Base-by-base conservation (phyloP, 768 basidiomycete species). In the Xerocomellus intermedius region DNA sequence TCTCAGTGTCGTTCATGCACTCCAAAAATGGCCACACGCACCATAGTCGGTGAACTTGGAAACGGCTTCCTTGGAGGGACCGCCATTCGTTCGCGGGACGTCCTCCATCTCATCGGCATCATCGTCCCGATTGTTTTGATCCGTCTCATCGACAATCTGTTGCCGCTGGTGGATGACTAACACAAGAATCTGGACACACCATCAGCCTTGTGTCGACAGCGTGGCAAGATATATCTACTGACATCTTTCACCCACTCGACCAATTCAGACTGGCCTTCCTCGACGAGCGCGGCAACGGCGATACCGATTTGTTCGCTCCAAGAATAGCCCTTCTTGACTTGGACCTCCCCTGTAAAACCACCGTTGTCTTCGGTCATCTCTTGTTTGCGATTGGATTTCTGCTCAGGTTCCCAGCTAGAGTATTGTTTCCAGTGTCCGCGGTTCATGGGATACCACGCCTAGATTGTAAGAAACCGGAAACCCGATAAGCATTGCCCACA, bases 371-470 rank as follows among this genome's bases (percentile, higher is more conserved):
- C 68, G 19, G 64, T 50, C 6, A 44, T 54, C 46, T 75, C 61
- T 13, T 28, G 62, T 50, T 50, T 66, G 70, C 46, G 76, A 73
- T 38, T 66, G 64, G 52, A 74, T 62, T 73, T 85, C 58, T 59
- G 61, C 37, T 77, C 76, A 0, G 86, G 85, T 71, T 87, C 79
- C 82, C 84, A 87, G 60, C 85, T 89, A 8, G 90, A 91, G 66
- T 80, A 89, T 63, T 84, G 82, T 72, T 94, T 93, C 89, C 93
- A 94, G 62, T 87, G 76, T 16, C 86, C 84, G 60, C 88, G 81
- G 70, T 91, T 92, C 77, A 91, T 95, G 14, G 92, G 92, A 76
- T 89, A 94, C 78, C 91, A 91, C 9, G 86, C 85, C 91, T 94
- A 62, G 42, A 28, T 49, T 39, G 42, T 47, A 53, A 48, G 42